A percentile compares a stretch with the other conserved stretches of the same genome.
Evolutionary conservation across 257 asterid genomes (phyloP).

Genomic region (Rhazya stricta): DNA sequence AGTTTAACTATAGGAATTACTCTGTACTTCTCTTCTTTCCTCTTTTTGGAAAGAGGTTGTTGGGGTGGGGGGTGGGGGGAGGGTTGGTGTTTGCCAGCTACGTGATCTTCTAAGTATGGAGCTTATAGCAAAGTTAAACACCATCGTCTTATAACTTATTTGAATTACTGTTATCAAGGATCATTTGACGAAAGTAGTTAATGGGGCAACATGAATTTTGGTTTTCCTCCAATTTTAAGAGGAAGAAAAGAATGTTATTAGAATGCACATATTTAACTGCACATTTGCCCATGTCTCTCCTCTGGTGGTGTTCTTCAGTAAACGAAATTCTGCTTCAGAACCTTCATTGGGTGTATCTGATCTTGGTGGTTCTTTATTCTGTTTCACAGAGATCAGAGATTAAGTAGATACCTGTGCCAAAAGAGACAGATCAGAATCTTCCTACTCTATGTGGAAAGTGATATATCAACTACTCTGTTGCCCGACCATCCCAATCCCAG

Average conservation of each 20-base stretch:
- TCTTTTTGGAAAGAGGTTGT: too few species aligned
- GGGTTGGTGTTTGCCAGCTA: too few species aligned
- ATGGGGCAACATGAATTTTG: background rate
- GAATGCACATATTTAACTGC: background rate
- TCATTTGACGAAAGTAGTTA: background rate
- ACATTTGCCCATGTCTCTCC: background rate
- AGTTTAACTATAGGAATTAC: background rate
- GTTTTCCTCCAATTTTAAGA: background rate
- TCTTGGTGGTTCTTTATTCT: background rate
- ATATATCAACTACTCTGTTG: conserved; percentile 24
- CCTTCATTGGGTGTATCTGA: background rate
- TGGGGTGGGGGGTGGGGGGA: too few species aligned
- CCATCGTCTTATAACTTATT: background rate
- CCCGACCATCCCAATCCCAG: conserved; percentile 23
- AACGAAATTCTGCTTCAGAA: background rate
- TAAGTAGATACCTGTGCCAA: conserved; percentile 21
- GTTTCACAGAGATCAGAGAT: conserved; percentile 10
- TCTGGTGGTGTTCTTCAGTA: background rate
- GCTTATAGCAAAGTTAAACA: background rate
- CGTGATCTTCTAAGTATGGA: too few species aligned
- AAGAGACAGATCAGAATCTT: conserved; percentile 20
- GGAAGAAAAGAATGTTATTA: background rate
- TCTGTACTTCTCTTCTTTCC: background rate
- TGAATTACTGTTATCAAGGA: background rate
- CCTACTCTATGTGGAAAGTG: conserved; percentile 26